These are phyloP conservation scores for Fusarium sp. DNA, from an alignment of 2,329 filamentous ascomycete species.

Conservation along the genomic window DNA sequence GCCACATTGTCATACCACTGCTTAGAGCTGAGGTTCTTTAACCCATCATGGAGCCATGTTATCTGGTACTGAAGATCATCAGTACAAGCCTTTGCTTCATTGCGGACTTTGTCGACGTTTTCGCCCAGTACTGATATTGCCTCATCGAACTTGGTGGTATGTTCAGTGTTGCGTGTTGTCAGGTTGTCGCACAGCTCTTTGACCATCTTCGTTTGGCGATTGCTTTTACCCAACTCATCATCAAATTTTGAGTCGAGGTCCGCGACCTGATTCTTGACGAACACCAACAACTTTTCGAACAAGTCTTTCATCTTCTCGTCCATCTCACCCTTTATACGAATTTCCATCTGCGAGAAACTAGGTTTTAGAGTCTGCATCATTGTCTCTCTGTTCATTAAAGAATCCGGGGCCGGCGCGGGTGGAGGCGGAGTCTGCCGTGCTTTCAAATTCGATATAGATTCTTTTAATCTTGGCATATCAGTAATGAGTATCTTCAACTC, in stretches of 20 bases:
- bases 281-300: constrained; percentile 37
- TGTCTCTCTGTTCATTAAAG: constrained; percentile 19
- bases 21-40: constrained; percentile 61
- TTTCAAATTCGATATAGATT: not conserved
- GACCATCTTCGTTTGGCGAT: not conserved
- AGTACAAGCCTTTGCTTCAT: constrained; percentile 43
- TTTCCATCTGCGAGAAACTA: constrained; percentile 19
- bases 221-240: not conserved
- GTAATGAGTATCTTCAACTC: constrained; percentile 14
- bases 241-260: constrained; percentile 4
- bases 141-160: constrained; percentile 16
- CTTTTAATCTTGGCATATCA: constrained; percentile 12
- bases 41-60: constrained; percentile 59
- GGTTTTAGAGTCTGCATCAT: constrained; percentile 17
- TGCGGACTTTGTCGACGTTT: constrained; percentile 19
- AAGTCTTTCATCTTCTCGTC: constrained; percentile 1
- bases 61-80: constrained; percentile 54
- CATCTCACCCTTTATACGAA: constrained; percentile 11
- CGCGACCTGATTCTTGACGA: constrained; percentile 16
- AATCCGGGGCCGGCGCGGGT: not conserved
- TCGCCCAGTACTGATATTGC: constrained; percentile 3
- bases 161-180: constrained; percentile 1
- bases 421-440: not conserved
- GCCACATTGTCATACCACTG: constrained; percentile 57
- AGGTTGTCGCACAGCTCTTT: not conserved